Evolutionary conservation across 2,329 filamentous ascomycete genomes (phyloP), one percentile per base, ranked within the genome.

Genomic region (Aureobasidium sp.): DNA sequence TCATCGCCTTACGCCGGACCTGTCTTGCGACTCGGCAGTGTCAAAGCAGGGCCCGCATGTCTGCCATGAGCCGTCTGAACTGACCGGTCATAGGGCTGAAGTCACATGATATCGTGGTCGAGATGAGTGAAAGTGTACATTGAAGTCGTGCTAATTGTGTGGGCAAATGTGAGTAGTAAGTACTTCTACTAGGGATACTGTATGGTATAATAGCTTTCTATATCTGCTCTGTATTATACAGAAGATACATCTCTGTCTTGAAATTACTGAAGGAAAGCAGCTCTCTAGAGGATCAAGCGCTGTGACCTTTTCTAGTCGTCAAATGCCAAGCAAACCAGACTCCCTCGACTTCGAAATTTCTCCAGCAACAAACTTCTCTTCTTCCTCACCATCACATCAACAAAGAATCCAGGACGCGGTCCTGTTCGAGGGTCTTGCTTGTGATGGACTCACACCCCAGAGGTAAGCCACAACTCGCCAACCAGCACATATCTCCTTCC

Each of bases 61-160:
- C 52, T 58, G 37, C 42, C 42, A 42, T 7, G 54, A 37, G 39
- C 53, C 41, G 53, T 57, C 29, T 36, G 34, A 41, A 2, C 30
- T 57, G 21, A 57, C 53, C 53, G 53, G 53, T 57, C n/a, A 6
- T 57, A 44, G 30, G 36, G 53, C 50, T 42, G 50, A 44, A 27
- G 15, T 57, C 53, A 45, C 30, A 45, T 57, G 39, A 25, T 45
- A 21, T 45, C 39, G 30, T n/a, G 53, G 30, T 45, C 9, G 21
- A 21, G 21, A 21, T 1, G 21, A 21, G 21, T 21, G 21, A 21
- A 21, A 21, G n/a, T n/a, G n/a, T n/a, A n/a, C n/a, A n/a, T n/a
- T n/a, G n/a, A n/a, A n/a, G n/a, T n/a, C n/a, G n/a, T n/a, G n/a
- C n/a, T n/a, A n/a, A n/a, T n/a, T n/a, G n/a, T n/a, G n/a, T n/a